Percentiles rank a stretch among this genome's conserved stretches.
Evolutionary conservation across 257 asterid species (phyloP).

Genomic region (Eustoma russellianum): DNA sequence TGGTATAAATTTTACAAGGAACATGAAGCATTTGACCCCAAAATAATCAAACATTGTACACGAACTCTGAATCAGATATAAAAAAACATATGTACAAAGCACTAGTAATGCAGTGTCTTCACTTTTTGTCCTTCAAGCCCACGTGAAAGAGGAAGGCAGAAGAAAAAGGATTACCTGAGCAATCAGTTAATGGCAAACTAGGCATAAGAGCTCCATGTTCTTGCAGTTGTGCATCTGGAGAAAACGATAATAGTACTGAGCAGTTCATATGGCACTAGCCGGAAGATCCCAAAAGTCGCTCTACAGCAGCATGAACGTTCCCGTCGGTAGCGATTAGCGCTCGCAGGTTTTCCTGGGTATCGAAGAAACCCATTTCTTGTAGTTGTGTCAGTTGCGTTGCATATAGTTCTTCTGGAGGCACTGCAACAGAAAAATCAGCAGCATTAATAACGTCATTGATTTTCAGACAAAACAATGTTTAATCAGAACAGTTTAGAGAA

Average conservation of each 20-base stretch:
- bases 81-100: slow-evolving; percentile 26
- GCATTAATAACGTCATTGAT: not conserved
- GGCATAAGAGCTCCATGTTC: slow-evolving; percentile 13
- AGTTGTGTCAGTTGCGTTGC: slow-evolving; percentile 39
- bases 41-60: too few species aligned
- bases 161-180: slow-evolving; percentile 11
- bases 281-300: slow-evolving; percentile 32
- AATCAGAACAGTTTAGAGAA: not conserved
- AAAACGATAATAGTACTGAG: slow-evolving; percentile 8
- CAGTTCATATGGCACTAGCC: slow-evolving; percentile 21
- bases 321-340: slow-evolving; percentile 40
- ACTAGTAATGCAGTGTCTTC: slow-evolving; percentile 5
- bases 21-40: too few species aligned
- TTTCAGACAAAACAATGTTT: not conserved
- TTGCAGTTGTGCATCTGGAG: slow-evolving; percentile 9
- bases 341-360: slow-evolving; percentile 38
- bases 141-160: slow-evolving; percentile 7
- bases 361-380: slow-evolving; percentile 48
- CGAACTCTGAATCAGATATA: not conserved
- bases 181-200: slow-evolving; percentile 12
- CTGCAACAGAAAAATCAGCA: slow-evolving; percentile 17
- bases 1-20: too few species aligned
- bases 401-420: slow-evolving; percentile 39
- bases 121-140: slow-evolving; percentile 11
- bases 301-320: slow-evolving; percentile 49